Conservation (phyloP, 2,329 filamentous ascomycete genomes). For the Neonectria hederae region DNA sequence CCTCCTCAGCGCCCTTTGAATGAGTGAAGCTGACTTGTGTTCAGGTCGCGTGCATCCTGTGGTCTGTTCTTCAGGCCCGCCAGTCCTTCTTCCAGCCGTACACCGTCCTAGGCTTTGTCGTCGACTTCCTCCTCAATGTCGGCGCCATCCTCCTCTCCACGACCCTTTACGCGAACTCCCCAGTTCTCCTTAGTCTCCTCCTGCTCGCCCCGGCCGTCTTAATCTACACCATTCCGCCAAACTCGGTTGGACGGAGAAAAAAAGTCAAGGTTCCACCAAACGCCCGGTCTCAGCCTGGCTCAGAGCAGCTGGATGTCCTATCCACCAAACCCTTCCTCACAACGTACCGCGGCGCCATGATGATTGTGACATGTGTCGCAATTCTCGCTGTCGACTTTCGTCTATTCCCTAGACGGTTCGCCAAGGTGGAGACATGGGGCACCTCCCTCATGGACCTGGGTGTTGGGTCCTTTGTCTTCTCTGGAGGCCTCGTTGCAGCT, state of each 20-base stretch:
- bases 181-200: slow-evolving; percentile 78
- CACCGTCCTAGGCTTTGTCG: slow-evolving; percentile 70
- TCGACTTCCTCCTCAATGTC: slow-evolving; percentile 91
- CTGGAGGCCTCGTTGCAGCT: slow-evolving; percentile 89
- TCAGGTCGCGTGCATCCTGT: slow-evolving; percentile 83
- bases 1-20: not conserved
- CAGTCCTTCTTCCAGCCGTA: slow-evolving; percentile 86
- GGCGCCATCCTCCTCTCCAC: slow-evolving; percentile 83
- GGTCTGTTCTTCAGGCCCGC: slow-evolving; percentile 87
- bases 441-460: slow-evolving; percentile 99
- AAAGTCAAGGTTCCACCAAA: slow-evolving; percentile 59
- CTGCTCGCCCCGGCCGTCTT: slow-evolving; percentile 76
- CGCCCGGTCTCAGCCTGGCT: slow-evolving; percentile 49
- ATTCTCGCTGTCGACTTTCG: slow-evolving; percentile 98
- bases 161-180: slow-evolving; percentile 82
- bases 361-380: slow-evolving; percentile 87
- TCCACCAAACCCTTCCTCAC: slow-evolving; percentile 93
- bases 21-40: slow-evolving; percentile 28
- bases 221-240: slow-evolving; percentile 63
- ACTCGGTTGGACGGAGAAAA: slow-evolving; percentile 49
- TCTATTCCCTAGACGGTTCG: slow-evolving; percentile 92
- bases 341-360: slow-evolving; percentile 89
- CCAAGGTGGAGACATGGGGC: slow-evolving; percentile 99
- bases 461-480: slow-evolving; percentile 97
- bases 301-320: slow-evolving; percentile 55